phyloP scores from a whole-genome alignment of 2,329 filamentous ascomycete genomes.

The Drechslera avenae region DNA sequence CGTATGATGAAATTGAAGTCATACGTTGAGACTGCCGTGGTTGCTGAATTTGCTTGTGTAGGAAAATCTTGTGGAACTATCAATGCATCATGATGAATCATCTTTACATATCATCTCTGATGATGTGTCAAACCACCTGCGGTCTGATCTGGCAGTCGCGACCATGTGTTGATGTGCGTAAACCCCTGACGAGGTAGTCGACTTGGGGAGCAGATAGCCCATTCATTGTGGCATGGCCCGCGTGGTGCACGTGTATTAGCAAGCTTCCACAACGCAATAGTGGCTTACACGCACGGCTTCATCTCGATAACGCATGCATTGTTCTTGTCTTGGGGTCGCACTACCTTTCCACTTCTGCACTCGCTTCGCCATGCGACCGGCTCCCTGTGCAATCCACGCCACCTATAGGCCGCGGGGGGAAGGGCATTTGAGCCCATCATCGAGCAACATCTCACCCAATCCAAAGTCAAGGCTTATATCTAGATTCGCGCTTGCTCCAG shows the following conservation, averaged over 20 bases:
- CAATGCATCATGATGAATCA: not conserved
- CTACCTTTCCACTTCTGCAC: not conserved
- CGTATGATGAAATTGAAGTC: conserved; percentile 31
- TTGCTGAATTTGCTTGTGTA: not conserved
- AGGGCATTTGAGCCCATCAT: not conserved
- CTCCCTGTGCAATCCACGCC: not conserved
- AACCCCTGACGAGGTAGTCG: no score
- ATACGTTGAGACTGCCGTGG: conserved; percentile 6
- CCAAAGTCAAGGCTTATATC: not conserved
- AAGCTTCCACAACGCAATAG: no score
- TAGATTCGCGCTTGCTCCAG: conserved; percentile 16
- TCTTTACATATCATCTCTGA: no score
- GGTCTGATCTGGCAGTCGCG: no score
- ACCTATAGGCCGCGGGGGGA: not conserved
- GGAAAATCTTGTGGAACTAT: not conserved
- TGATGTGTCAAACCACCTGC: no score
- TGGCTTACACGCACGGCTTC: no score
- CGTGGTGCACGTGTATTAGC: no score
- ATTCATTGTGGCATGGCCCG: no score
- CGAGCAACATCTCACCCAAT: not conserved
- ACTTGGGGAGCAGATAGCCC: no score
- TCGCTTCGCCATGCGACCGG: not conserved
- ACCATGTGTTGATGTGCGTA: no score
- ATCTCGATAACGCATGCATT: no score
- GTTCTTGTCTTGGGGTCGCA: no score